Percentiles rank a stretch among this genome's conserved stretches.
phyloP scores from a whole-genome alignment of 306 rosid species.

The Prinsepia uniflora region DNA sequence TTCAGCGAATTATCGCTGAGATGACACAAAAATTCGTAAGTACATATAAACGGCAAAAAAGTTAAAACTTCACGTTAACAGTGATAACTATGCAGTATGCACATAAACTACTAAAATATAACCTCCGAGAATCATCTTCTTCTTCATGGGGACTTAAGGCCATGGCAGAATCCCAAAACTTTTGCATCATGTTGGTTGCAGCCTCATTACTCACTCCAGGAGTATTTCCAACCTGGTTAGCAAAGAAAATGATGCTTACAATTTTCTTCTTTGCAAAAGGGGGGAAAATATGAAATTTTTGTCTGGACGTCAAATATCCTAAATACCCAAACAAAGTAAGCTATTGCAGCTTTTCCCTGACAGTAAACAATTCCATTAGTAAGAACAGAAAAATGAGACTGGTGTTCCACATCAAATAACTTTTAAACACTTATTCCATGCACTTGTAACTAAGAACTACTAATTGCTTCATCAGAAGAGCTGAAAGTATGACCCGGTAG shows the following conservation, averaged over 20 bases:
- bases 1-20: constrained; percentile 72
- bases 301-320: neutral
- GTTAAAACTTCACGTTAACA: constrained; percentile 3
- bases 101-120: constrained; percentile 15
- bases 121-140: constrained; percentile 80
- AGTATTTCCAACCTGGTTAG: constrained; percentile 66
- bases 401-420: neutral
- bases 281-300: neutral
- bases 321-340: neutral
- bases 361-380: neutral
- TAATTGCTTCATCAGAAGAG: neutral
- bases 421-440: neutral
- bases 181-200: constrained; percentile 75
- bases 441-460: neutral
- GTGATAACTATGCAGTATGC: constrained; percentile 7
- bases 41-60: constrained; percentile 5
- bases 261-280: neutral
- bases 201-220: constrained; percentile 60
- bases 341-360: neutral
- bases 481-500: neutral
- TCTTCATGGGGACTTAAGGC: constrained; percentile 57
- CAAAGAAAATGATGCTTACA: constrained; percentile 18
- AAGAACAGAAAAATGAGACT: neutral
- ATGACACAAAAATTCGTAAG: constrained; percentile 26
- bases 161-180: constrained; percentile 98